Evolutionary conservation across 73 alveolate species (phyloP).

Genomic region (Paramecium biaurelia): DNA sequence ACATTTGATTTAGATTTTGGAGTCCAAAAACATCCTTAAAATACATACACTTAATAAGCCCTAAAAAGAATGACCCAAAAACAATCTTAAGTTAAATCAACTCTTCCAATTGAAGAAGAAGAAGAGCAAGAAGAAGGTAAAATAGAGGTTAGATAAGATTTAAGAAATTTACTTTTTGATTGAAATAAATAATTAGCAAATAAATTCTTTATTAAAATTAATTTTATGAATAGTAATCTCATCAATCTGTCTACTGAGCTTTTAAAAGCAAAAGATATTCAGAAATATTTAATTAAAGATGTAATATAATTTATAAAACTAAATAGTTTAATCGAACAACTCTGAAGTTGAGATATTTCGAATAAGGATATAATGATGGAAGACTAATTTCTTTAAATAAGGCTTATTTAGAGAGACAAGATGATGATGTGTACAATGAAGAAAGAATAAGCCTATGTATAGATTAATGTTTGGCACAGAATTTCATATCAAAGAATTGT

Average conservation of each 20-base stretch:
- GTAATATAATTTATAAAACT: neutral
- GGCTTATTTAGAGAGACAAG: neutral
- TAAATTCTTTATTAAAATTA: neutral
- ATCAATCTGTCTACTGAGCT: neutral
- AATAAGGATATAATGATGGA: slow-evolving; percentile 43
- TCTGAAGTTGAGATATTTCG: slow-evolving; percentile 6
- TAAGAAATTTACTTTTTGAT: slow-evolving; percentile 35
- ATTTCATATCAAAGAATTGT: neutral
- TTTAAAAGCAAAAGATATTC: neutral
- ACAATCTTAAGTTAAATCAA: slow-evolving; percentile 9
- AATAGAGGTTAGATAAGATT: slow-evolving; percentile 39
- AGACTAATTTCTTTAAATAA: neutral
- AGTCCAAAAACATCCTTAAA: neutral
- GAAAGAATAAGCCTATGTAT: slow-evolving; percentile 31
- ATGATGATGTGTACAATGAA: neutral
- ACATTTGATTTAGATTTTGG: slow-evolving; percentile 26
- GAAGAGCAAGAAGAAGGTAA: slow-evolving; percentile 28
- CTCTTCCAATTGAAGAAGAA: neutral
- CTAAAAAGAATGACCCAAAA: neutral
- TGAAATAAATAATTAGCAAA: neutral
- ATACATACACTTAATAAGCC: neutral
- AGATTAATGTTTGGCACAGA: slow-evolving; percentile 31
- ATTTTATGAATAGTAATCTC: neutral
- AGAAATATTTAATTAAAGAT: neutral
- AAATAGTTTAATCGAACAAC: neutral